A percentile compares a stretch with the other conserved stretches of the same genome.
Evolutionary conservation across 108 stramenopile species (phyloP).

Genomic region (Seminavis robusta): DNA sequence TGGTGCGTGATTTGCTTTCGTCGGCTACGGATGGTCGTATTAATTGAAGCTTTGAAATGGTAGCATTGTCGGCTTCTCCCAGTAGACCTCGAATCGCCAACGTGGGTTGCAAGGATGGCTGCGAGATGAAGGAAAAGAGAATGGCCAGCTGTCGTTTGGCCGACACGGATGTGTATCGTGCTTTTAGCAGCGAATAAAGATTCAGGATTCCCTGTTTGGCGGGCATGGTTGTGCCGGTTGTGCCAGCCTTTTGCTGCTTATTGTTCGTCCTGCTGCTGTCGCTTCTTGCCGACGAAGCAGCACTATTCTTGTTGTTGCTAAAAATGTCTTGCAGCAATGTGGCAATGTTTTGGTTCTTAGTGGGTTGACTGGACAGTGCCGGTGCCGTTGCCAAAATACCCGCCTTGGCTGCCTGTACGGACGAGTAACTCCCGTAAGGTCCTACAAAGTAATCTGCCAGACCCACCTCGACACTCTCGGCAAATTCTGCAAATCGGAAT

Average conservation of each 20-base stretch:
- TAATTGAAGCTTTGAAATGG: conserved; percentile 49
- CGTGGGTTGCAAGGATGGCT: conserved; percentile 71
- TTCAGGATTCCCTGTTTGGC: conserved; percentile 76
- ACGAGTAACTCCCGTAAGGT: conserved; percentile 80
- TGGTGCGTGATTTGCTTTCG: conserved; percentile 44
- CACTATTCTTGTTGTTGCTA: conserved; percentile 12
- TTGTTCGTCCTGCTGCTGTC: neutral
- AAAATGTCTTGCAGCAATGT: conserved; percentile 1
- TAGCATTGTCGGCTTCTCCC: conserved; percentile 85
- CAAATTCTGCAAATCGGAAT: conserved; percentile 77
- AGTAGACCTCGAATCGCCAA: conserved; percentile 68
- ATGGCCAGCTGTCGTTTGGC: conserved; percentile 84
- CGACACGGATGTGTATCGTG: conserved; percentile 69
- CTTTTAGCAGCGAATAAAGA: conserved; percentile 74
- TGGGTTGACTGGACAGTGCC: conserved; percentile 32
- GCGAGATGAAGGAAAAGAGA: conserved; percentile 79
- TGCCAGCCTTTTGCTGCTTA: neutral
- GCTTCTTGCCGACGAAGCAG: neutral
- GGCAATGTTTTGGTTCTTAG: neutral
- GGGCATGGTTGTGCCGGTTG: conserved; percentile 2
- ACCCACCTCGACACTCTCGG: conserved; percentile 80
- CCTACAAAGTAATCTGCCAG: conserved; percentile 85
- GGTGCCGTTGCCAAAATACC: conserved; percentile 55
- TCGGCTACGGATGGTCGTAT: conserved; percentile 4
- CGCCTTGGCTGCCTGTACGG: conserved; percentile 62